A percentile compares a stretch with the other conserved stretches of the same genome.
Conservation (phyloP, 2,329 filamentous ascomycete genomes). For the Clarireedia hainanense region DNA sequence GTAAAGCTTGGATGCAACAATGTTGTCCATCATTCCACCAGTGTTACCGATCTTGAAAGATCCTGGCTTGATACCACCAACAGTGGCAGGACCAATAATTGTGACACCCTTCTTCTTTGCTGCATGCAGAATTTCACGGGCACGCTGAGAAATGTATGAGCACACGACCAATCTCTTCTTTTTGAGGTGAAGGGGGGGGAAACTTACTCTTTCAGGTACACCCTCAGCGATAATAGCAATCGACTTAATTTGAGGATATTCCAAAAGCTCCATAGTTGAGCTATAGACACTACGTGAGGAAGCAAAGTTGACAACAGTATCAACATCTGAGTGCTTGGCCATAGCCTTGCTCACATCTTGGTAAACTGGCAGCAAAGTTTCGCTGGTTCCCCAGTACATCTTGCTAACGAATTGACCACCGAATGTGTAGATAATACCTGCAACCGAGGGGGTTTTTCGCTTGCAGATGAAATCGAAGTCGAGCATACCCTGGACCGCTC, state of each 20-base stretch:
- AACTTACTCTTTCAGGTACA: constrained; percentile 89
- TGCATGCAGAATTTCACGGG: constrained; percentile 93
- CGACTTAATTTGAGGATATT: constrained; percentile 92
- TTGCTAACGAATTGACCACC: constrained; percentile 99
- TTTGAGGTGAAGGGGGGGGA: neutral
- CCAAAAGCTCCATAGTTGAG: constrained; percentile 98
- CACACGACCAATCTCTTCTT: neutral
- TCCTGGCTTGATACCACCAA: constrained; percentile 98
- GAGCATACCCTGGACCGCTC: constrained; percentile 86
- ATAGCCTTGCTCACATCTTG: constrained; percentile 89
- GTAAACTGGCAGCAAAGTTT: constrained; percentile 97
- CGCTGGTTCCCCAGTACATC: constrained; percentile 99
- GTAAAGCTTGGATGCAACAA: constrained; percentile 99
- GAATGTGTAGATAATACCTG: constrained; percentile 99
- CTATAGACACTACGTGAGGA: constrained; percentile 97
- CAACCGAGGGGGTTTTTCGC: constrained; percentile 89
- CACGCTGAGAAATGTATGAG: constrained; percentile 53
- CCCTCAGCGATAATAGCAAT: constrained; percentile 99
- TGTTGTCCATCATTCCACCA: constrained; percentile 99
- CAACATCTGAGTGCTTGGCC: constrained; percentile 92
- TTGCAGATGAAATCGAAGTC: constrained; percentile 99
- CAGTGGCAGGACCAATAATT: constrained; percentile 96
- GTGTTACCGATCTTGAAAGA: constrained; percentile 99
- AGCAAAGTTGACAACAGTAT: constrained; percentile 98
- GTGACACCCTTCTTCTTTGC: constrained; percentile 98